phyloP scores from a whole-genome alignment of 1,139 yeast genomes.

The Suhomyces terraborum region DNA sequence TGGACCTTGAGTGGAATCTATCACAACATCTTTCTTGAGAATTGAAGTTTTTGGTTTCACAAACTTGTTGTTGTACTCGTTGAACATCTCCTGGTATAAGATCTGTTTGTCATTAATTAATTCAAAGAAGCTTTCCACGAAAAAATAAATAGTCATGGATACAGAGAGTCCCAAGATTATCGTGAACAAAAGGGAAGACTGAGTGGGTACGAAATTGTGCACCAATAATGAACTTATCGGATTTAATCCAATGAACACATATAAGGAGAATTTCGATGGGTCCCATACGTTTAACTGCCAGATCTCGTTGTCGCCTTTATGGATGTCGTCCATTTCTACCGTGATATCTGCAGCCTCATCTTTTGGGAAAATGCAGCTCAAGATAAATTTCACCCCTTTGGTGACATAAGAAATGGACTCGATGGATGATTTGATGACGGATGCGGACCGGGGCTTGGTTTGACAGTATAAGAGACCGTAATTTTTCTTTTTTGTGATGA shows the following conservation, averaged over 20 bases:
- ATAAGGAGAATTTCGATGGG: conserved; percentile 27
- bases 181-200: conserved; percentile 30
- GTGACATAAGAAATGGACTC: conserved; percentile 14
- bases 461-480: conserved; percentile 45
- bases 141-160: conserved; percentile 41
- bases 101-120: conserved; percentile 61
- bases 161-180: conserved; percentile 29
- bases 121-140: conserved; percentile 47
- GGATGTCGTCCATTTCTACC: conserved; percentile 16
- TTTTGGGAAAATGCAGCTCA: conserved; percentile 6
- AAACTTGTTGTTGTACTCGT: conserved; percentile 64
- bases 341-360: conserved; percentile 9
- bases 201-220: conserved; percentile 28
- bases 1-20: conserved; percentile 60
- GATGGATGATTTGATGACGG: conserved; percentile 32
- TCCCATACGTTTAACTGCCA: conserved; percentile 55
- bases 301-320: conserved; percentile 31
- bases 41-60: conserved; percentile 63
- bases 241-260: conserved; percentile 51
- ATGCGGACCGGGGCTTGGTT: conserved; percentile 39
- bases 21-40: conserved; percentile 59
- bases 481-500: conserved; percentile 33
- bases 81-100: conserved; percentile 60
- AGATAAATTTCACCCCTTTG: conserved; percentile 3
- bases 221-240: conserved; percentile 52